Evolutionary conservation across 2,329 filamentous ascomycete genomes (phyloP).

Genomic region (Claviceps arundinis): DNA sequence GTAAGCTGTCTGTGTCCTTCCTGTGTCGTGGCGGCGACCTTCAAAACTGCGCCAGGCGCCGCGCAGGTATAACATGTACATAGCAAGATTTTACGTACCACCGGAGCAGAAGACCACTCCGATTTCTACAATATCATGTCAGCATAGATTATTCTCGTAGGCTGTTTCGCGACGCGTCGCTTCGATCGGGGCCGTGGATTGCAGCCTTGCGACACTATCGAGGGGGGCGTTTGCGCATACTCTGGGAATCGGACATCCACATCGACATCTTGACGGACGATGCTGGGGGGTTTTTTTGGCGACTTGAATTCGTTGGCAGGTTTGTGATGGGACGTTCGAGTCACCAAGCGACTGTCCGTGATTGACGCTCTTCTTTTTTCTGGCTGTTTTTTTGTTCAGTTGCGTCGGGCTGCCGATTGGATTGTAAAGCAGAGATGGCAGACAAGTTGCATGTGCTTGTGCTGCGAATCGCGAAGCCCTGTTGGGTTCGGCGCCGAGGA

Average conservation of each 20-base stretch:
- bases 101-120: slow-evolving; percentile 96
- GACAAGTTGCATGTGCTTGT: not conserved
- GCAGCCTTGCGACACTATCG: not conserved
- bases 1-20: slow-evolving; percentile 10
- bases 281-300: not conserved
- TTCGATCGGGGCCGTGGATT: not conserved
- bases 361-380: too few relatives aligned
- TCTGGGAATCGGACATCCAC: slow-evolving; percentile 94
- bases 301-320: not conserved
- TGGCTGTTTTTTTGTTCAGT: too few relatives aligned
- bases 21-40: slow-evolving; percentile 3
- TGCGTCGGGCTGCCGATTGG: too few relatives aligned
- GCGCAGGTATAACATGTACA: not conserved
- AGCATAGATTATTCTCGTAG: not conserved
- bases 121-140: slow-evolving; percentile 53
- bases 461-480: not conserved
- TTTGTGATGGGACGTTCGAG: not conserved
- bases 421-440: not conserved
- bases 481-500: not conserved
- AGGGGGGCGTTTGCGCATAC: slow-evolving; percentile 38
- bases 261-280: slow-evolving; percentile 44
- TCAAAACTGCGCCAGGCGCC: too few relatives aligned
- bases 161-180: not conserved
- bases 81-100: slow-evolving; percentile 48
- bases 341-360: too few relatives aligned